These are phyloP conservation scores for Proliferodiscus dingleyae DNA, from an alignment of 2,329 filamentous ascomycete genomes.

Conservation along the genomic window DNA sequence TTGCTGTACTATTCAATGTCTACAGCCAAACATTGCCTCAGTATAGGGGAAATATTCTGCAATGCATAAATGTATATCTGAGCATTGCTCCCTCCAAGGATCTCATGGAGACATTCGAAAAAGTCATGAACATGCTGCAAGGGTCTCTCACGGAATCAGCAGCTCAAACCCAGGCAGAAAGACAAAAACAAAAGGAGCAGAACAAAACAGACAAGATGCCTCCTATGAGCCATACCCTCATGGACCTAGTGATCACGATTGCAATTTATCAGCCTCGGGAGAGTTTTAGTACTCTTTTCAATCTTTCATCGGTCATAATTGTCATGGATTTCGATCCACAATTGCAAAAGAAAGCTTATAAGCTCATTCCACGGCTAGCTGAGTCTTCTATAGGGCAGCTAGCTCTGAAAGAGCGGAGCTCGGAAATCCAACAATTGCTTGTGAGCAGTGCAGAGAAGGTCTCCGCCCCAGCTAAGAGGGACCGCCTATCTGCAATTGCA, in stretches of 20 bases:
- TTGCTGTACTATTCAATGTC: constrained; percentile 97
- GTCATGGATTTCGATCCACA: constrained; percentile 80
- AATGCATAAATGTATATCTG: constrained; percentile 91
- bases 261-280: constrained; percentile 86
- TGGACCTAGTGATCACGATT: constrained; percentile 96
- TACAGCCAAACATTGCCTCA: constrained; percentile 95
- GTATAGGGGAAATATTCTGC: constrained; percentile 82
- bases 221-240: constrained; percentile 87
- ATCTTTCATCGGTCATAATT: constrained; percentile 78
- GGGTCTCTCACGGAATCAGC: constrained; percentile 57
- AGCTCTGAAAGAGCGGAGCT: constrained; percentile 71
- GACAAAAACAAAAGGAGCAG: constrained; percentile 56
- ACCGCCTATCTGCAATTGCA: constrained; percentile 77
- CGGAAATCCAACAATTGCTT: constrained; percentile 77
- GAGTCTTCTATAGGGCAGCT: constrained; percentile 71
- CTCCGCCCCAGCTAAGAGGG: constrained; percentile 77
- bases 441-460: constrained; percentile 77
- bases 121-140: constrained; percentile 80
- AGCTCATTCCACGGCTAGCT: constrained; percentile 86
- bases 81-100: constrained; percentile 78
- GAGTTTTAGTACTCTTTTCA: constrained; percentile 80
- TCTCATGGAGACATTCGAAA: constrained; percentile 80
- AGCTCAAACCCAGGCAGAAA: constrained; percentile 58
- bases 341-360: constrained; percentile 98
- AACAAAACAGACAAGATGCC: constrained; percentile 68